Base-by-base conservation (phyloP, 768 basidiomycete genomes). In the Mrakia blollopis region DNA sequence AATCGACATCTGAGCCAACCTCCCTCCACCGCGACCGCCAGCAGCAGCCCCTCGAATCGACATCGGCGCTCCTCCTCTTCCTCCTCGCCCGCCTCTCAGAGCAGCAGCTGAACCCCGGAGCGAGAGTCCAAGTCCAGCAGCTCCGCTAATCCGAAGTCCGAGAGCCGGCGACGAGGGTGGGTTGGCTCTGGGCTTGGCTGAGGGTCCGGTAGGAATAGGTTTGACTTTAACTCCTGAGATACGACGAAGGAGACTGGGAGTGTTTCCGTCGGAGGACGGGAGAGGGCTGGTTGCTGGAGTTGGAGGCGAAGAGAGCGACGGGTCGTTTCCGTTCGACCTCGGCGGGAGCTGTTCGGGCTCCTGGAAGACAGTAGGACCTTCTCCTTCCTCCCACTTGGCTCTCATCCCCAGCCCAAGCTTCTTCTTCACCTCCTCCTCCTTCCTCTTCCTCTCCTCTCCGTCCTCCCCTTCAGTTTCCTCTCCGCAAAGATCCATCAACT, bases 161-260 rank as follows among this genome's bases (percentile, higher is more conserved):
- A 73, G 57, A 25, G 57, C 3, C 23, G 57, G n/a, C 37, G 65
- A 50, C 14, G 47, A 41, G 11, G 39, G 39, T 41, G 39, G 39
- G 39, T 41, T 41, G 6, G 39, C 14, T 9, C 5, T 57, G 4
- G 57, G 9, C 28, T 25, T 57, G 7, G 65, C 65, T 39, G 35
- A 39, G 11, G 63, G 63, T 68, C 65, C 65, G 25, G 65, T 41
- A 18, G 65, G 65, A 25, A 68, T 68, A 21, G 65, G 65, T 37
- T 41, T 68, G 35, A 35, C 41, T 21, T 73, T 61, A 28, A 74
- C 32, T 16, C 73, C 73, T 10, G 73, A 62, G 63, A 74, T 74
- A 1, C 73, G 62, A n/a, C 62, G 47, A 30, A 74, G 62, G 41
- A 74, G 73, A 6, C 21, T 32, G 7, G 60, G 60, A 2, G 37